These are phyloP conservation scores for Epichloe aotearoae DNA, from an alignment of 2,329 filamentous ascomycete species.

Conservation along the genomic window DNA sequence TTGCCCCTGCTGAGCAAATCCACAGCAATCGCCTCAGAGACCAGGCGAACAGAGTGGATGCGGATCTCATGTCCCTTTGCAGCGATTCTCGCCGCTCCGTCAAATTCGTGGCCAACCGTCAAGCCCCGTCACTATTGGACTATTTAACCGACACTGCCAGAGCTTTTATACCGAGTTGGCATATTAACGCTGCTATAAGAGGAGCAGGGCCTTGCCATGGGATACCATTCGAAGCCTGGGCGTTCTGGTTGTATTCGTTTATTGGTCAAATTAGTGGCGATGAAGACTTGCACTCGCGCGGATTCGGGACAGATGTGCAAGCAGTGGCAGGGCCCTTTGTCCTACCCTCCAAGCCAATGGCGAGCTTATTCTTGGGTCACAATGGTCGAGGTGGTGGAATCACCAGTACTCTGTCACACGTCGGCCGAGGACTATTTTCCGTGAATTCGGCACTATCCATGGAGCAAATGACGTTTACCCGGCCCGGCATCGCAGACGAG, in stretches of 20 bases:
- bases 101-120: slow-evolving; percentile 16
- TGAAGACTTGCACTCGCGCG: slow-evolving; percentile 17
- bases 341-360: slow-evolving; percentile 25
- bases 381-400: slow-evolving; percentile 21
- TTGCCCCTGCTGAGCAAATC: slow-evolving; percentile 17
- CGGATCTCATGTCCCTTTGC: slow-evolving; percentile 21
- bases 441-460: slow-evolving; percentile 7
- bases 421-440: slow-evolving; percentile 22
- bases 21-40: slow-evolving; percentile 12
- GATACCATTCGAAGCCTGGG: slow-evolving; percentile 25
- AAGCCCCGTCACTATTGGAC: slow-evolving; percentile 21
- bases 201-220: slow-evolving; percentile 20
- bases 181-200: slow-evolving; percentile 15
- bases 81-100: slow-evolving; percentile 20
- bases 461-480: slow-evolving; percentile 20
- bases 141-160: slow-evolving; percentile 22
- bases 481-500: slow-evolving; percentile 8
- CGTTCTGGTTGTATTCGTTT: slow-evolving; percentile 28
- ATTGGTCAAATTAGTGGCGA: slow-evolving; percentile 25
- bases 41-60: slow-evolving; percentile 20
- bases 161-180: slow-evolving; percentile 17
- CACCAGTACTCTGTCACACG: slow-evolving; percentile 21
- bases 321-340: slow-evolving; percentile 23
- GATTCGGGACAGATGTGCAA: slow-evolving; percentile 12
- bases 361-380: slow-evolving; percentile 25